Evolutionary conservation across 805 yeast species (phyloP).

Genomic region (Ogataea nonfermentans): DNA sequence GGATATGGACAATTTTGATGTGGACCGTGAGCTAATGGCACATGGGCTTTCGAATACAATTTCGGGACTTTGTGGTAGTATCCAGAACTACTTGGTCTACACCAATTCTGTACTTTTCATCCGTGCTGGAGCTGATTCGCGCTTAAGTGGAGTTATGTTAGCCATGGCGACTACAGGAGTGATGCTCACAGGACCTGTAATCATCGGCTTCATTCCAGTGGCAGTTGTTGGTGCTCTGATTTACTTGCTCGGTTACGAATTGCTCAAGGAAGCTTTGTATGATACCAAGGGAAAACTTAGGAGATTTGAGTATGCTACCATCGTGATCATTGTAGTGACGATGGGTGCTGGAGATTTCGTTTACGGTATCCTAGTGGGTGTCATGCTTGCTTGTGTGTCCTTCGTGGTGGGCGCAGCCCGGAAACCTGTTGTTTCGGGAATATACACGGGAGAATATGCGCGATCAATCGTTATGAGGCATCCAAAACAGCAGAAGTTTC

Average conservation of each 20-base stretch:
- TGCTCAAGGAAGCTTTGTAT: constrained; percentile 77
- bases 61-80: constrained; percentile 81
- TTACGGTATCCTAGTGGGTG: constrained; percentile 86
- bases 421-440: constrained; percentile 74
- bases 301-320: constrained; percentile 78
- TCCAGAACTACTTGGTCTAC: constrained; percentile 92
- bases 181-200: constrained; percentile 85
- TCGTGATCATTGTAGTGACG: constrained; percentile 79
- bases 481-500: constrained; percentile 81
- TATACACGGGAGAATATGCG: constrained; percentile 84
- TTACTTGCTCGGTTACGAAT: constrained; percentile 85
- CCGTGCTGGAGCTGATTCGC: constrained; percentile 89
- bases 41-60: constrained; percentile 89
- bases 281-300: constrained; percentile 81
- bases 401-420: constrained; percentile 92
- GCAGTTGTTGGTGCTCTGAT: constrained; percentile 95
- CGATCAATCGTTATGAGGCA: constrained; percentile 91
- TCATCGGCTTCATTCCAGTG: constrained; percentile 92
- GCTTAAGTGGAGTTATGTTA: constrained; percentile 85
- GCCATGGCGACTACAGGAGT: constrained; percentile 78
- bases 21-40: constrained; percentile 89
- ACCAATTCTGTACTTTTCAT: constrained; percentile 91
- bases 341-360: constrained; percentile 98
- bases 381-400: constrained; percentile 87
- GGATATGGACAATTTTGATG: constrained; percentile 82